Conservation (phyloP, 208 protist species). For the Phytomonas francai region DNA sequence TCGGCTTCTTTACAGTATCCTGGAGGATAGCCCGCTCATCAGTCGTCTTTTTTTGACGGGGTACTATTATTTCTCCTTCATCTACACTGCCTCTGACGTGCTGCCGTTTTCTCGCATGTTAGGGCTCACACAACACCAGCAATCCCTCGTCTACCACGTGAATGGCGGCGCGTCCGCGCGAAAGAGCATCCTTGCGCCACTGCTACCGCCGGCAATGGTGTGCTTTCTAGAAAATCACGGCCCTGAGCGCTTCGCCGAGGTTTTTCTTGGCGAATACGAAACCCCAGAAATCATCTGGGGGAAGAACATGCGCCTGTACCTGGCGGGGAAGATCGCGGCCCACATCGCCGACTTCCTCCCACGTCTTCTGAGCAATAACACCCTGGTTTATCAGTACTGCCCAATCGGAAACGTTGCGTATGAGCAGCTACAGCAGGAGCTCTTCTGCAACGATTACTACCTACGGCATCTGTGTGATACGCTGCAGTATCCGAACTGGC, state of each 20-base stretch:
- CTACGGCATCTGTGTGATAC: conserved; percentile 92
- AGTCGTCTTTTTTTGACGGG: conserved; percentile 88
- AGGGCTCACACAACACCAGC: conserved; percentile 72
- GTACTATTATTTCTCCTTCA: conserved; percentile 91
- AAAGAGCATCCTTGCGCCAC: conserved; percentile 68
- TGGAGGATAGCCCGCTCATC: conserved; percentile 85
- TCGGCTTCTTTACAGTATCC: conserved; percentile 71
- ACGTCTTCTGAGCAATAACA: conserved; percentile 85
- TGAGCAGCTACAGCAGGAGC: conserved; percentile 76
- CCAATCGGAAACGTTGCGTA: conserved; percentile 89
- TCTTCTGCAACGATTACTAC: conserved; percentile 95
- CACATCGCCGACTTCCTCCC: conserved; percentile 92
- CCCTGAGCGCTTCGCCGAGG: conserved; percentile 85
- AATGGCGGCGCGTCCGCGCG: conserved; percentile 53
- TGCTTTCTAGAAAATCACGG: conserved; percentile 89
- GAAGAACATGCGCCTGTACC: conserved; percentile 82
- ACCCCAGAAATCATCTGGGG: conserved; percentile 94
- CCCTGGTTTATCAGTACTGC: conserved; percentile 88
- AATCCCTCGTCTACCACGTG: conserved; percentile 61
- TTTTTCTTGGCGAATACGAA: conserved; percentile 92
- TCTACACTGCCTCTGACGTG: conserved; percentile 93
- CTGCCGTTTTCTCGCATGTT: conserved; percentile 83
- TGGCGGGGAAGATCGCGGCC: conserved; percentile 85
- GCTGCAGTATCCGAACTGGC: conserved; percentile 87
- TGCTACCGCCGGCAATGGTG: conserved; percentile 93